Base-by-base conservation (phyloP, 2,329 filamentous ascomycete genomes). In the Capronia coronata region DNA sequence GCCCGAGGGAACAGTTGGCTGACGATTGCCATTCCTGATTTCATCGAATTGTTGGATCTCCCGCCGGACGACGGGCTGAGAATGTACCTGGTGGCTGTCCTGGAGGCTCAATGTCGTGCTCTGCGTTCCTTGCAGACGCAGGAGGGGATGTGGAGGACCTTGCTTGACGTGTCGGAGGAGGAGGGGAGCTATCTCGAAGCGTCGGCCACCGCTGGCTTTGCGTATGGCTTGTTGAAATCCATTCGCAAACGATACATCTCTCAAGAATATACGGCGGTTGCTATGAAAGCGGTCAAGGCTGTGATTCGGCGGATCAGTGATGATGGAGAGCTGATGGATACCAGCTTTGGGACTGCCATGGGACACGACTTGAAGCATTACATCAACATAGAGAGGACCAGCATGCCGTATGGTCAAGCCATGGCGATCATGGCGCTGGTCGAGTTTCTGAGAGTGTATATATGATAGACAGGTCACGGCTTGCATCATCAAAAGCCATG, bases 401-500 rank as follows among this genome's bases (percentile, higher is more conserved):
- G 82, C 59, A 91, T 90, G 86, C 86, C 86, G 5, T 90, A 90
- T 60, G 86, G 86, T 0, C 86, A 90, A 65, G 84, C 85, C 0
- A 89, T 90, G 86, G 86, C 84, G 0, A 87, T 89, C 55, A 88
- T 90, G 82, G 82, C 84, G 0, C 65, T 90, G 56, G 84, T 84
- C 0, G 86, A 91, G 67, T 86, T 84, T 59, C 63, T 86, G 65
- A 74, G 84, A 41, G 75, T 75, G 25, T 84, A 77, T 53, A 68
- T 77, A 30, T 55, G 27, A 37, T 19, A 37, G 3, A 37, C n/a
- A n/a, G n/a, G n/a, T n/a, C n/a, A n/a, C n/a, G n/a, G n/a, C n/a
- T n/a, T n/a, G n/a, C n/a, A n/a, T n/a, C n/a, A n/a, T 37, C 10
- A 16, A 34, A n/a, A 34, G 30, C 10, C 14, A 34, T 16, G 14